These are phyloP conservation scores for Plenodomus tracheiphilus DNA, from an alignment of 2,329 filamentous ascomycete genomes.

Conservation along the genomic window DNA sequence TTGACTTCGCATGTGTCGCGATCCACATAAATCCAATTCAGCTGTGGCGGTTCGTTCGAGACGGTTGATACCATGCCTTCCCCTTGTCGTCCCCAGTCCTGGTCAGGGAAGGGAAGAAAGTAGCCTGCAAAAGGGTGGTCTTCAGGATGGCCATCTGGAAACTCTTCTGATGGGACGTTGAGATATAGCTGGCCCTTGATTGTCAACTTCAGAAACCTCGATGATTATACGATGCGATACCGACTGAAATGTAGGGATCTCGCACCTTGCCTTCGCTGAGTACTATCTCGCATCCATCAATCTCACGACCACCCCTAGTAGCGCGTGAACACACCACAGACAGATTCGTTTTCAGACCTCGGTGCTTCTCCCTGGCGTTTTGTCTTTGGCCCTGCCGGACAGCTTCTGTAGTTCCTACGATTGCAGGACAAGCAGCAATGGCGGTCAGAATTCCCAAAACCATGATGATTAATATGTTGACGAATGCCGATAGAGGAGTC, in stretches of 20 bases:
- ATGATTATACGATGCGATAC: no score
- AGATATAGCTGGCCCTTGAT: slow-evolving; percentile 17
- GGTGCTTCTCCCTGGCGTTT: slow-evolving; percentile 50
- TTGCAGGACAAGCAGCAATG: slow-evolving; percentile 46
- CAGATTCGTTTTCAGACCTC: slow-evolving; percentile 50
- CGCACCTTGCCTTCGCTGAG: slow-evolving; percentile 48
- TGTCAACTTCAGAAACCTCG: no score
- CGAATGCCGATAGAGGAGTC: neutral
- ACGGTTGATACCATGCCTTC: slow-evolving; percentile 58
- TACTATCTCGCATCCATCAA: slow-evolving; percentile 47
- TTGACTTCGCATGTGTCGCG: slow-evolving; percentile 29
- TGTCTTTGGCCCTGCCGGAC: slow-evolving; percentile 53
- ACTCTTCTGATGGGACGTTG: slow-evolving; percentile 15
- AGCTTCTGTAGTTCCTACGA: slow-evolving; percentile 51
- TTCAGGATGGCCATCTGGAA: slow-evolving; percentile 12
- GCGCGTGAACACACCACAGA: slow-evolving; percentile 46
- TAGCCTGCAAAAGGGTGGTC: slow-evolving; percentile 59
- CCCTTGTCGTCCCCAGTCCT: slow-evolving; percentile 39
- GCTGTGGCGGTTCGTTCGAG: slow-evolving; percentile 42
- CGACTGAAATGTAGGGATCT: no score
- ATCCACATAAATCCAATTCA: slow-evolving; percentile 38
- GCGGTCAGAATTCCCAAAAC: slow-evolving; percentile 42
- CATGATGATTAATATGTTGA: slow-evolving; percentile 15
- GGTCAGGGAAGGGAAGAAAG: slow-evolving; percentile 59
- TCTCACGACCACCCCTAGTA: slow-evolving; percentile 45